phyloP scores from a whole-genome alignment of 495 filamentous ascomycete species.

The Xylaria sp. region DNA sequence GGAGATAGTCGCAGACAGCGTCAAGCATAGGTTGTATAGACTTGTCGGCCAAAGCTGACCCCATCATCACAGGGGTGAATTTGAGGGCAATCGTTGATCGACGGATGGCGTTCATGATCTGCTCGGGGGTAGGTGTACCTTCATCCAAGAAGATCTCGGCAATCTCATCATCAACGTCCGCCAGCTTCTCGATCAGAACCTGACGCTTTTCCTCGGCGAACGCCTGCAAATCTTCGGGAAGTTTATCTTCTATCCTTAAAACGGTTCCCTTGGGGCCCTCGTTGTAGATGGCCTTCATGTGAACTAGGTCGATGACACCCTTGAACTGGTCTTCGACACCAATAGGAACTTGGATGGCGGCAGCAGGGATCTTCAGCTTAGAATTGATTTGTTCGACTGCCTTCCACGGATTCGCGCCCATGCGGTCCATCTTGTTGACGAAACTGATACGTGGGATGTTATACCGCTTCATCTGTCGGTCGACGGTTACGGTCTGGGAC shows the following conservation, averaged over 20 bases:
- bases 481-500: conserved; percentile 97
- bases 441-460: conserved; percentile 95
- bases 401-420: conserved; percentile 98
- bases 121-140: conserved; percentile 71
- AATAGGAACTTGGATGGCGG: conserved; percentile 95
- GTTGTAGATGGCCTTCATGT: conserved; percentile 93
- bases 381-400: conserved; percentile 95
- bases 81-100: conserved; percentile 85
- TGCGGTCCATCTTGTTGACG: conserved; percentile 99
- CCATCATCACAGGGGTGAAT: conserved; percentile 97
- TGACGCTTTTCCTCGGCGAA: conserved; percentile 79
- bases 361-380: conserved; percentile 90
- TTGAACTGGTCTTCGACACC: conserved; percentile 90
- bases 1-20: conserved; percentile 94
- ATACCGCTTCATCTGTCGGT: conserved; percentile 98
- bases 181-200: conserved; percentile 91
- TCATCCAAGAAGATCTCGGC: conserved; percentile 96
- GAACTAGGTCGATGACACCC: conserved; percentile 92
- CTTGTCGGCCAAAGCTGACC: conserved; percentile 93
- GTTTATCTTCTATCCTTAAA: conserved; percentile 72
- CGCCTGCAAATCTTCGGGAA: conserved; percentile 77
- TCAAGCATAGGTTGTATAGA: conserved; percentile 97
- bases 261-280: conserved; percentile 80
- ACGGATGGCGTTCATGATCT: conserved; percentile 90
- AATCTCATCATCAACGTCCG: conserved; percentile 98